Conservation (phyloP, 495 filamentous ascomycete genomes). For the Penicillium crystallinum region DNA sequence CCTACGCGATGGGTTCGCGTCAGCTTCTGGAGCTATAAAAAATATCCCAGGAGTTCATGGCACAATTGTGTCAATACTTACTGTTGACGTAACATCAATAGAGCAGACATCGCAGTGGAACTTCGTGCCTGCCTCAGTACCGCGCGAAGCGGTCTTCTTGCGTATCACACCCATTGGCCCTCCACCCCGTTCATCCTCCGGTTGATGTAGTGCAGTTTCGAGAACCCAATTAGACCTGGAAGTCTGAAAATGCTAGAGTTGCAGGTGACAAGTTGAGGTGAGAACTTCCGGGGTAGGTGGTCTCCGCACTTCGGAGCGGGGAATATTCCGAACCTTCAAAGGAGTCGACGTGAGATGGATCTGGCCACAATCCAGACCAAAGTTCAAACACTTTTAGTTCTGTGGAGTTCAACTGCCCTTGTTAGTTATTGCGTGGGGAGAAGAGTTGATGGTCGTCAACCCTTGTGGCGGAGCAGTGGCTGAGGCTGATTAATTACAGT, state of each 20-base stretch:
- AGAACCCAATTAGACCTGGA: conserved; percentile 26
- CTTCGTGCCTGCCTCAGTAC: conserved; percentile 87
- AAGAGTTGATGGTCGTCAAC: conserved; percentile 1
- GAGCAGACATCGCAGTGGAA: conserved; percentile 96
- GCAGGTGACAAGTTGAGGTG: conserved; percentile 9
- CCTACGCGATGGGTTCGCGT: conserved; percentile 44
- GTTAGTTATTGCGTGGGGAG: neutral
- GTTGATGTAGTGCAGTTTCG: conserved; percentile 32
- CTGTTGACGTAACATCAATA: conserved; percentile 90
- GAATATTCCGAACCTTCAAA: neutral
- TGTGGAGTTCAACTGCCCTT: neutral
- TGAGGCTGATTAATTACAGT: neutral
- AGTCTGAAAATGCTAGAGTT: conserved; percentile 14
- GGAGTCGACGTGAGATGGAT: neutral
- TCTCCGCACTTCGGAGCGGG: conserved; percentile 21
- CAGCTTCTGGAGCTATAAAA: neutral
- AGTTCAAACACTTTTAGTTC: neutral
- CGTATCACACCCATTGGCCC: conserved; percentile 85
- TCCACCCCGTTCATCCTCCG: conserved; percentile 41
- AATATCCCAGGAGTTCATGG: neutral
- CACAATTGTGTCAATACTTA: conserved; percentile 37
- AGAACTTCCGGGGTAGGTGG: conserved; percentile 19
- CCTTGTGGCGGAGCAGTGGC: conserved; percentile 11
- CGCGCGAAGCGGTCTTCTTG: conserved; percentile 86
- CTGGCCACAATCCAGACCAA: neutral